These are phyloP conservation scores for Fusarium sp. DNA, from an alignment of 2,329 filamentous ascomycete species.

Conservation along the genomic window DNA sequence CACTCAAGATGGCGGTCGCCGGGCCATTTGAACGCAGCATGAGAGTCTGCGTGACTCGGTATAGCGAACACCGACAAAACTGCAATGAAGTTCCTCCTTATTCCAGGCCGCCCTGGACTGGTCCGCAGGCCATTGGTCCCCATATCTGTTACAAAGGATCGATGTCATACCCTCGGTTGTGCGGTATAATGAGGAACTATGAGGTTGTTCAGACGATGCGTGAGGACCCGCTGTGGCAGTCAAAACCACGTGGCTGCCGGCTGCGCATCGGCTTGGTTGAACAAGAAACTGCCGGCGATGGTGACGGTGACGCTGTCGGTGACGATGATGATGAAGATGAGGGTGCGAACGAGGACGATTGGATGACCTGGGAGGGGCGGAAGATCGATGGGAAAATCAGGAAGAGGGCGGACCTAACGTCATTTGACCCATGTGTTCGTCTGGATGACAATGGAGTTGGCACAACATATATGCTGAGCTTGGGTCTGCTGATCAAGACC, in stretches of 20 bases:
- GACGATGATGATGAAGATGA: background rate
- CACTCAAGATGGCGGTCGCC: too few species aligned
- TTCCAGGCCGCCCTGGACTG: too few species aligned
- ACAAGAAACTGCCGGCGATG: background rate
- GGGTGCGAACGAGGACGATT: fast-evolving
- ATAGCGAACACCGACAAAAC: too few species aligned
- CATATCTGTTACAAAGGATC: background rate
- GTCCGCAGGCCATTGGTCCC: background rate
- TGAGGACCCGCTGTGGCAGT: background rate
- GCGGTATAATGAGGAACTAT: background rate
- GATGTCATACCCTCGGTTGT: background rate
- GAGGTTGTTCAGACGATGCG: background rate
- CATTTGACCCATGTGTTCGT: background rate
- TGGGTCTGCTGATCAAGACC: background rate
- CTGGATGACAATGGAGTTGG: background rate
- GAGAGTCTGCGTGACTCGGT: too few species aligned
- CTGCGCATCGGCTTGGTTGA: background rate
- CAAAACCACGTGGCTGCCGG: background rate
- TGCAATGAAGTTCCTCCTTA: too few species aligned
- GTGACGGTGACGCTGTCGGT: background rate
- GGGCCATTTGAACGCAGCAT: too few species aligned
- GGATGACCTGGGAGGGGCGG: background rate
- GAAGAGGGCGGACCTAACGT: background rate
- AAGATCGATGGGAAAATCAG: background rate
- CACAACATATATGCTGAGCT: background rate